These are phyloP conservation scores for Comarum palustre DNA, from an alignment of 306 rosid species.

Conservation along the genomic window DNA sequence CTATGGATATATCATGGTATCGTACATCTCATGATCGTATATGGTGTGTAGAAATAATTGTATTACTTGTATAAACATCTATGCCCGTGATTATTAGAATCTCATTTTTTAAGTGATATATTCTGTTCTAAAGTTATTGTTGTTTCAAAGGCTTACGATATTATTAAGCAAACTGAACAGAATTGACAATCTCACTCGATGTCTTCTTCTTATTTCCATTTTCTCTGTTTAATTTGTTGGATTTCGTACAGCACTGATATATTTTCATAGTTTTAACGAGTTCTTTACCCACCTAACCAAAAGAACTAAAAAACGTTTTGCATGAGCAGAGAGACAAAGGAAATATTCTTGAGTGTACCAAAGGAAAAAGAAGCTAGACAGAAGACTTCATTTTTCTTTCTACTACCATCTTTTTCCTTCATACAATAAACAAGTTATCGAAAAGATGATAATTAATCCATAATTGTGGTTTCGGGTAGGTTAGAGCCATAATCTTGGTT, in stretches of 20 bases:
- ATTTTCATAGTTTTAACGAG: background rate
- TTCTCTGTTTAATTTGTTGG: background rate
- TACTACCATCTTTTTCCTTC: background rate
- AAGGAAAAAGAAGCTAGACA: background rate
- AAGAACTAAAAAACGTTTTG: background rate
- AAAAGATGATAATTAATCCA: background rate
- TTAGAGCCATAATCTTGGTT: slow-evolving; percentile 19
- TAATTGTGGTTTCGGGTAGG: slow-evolving; percentile 12
- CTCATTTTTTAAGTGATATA: too few relatives aligned
- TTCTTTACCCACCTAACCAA: background rate
- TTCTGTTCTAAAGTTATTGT: background rate
- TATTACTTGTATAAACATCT: too few relatives aligned
- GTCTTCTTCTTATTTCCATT: background rate
- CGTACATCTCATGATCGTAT: too few relatives aligned
- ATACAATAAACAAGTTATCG: background rate
- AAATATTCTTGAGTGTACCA: background rate
- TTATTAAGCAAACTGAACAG: background rate
- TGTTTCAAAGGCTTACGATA: background rate
- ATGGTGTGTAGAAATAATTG: too few relatives aligned
- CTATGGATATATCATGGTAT: too few relatives aligned
- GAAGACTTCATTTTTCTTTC: background rate
- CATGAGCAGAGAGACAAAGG: slow-evolving; percentile 1
- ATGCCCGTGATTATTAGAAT: too few relatives aligned
- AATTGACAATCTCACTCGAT: background rate
- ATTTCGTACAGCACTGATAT: background rate